These are phyloP conservation scores for Prunus mongolica DNA, from an alignment of 306 rosid species.

Conservation along the genomic window DNA sequence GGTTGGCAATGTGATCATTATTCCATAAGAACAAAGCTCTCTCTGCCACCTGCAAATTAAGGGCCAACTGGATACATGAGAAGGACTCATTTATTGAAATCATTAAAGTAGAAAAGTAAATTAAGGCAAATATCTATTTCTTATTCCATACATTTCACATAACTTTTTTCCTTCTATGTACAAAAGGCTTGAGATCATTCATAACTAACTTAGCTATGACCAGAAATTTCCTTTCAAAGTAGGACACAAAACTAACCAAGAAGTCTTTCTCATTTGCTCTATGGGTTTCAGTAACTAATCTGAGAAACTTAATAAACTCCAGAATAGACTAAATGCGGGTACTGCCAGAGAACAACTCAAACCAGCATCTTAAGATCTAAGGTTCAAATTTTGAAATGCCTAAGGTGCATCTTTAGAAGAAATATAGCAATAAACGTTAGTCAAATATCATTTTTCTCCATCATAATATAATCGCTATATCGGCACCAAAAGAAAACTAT, in stretches of 20 bases:
- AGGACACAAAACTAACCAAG: neutral
- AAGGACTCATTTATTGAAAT: neutral
- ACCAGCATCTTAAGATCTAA: neutral
- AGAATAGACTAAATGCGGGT: neutral
- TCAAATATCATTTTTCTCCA: neutral
- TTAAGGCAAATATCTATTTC: neutral
- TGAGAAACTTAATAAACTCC: neutral
- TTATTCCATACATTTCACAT: neutral
- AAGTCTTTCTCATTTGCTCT: neutral
- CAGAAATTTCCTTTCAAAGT: neutral
- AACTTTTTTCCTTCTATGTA: neutral
- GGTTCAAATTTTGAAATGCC: neutral
- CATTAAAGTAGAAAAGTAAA: neutral
- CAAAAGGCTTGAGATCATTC: neutral
- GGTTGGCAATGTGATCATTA: conserved; percentile 72
- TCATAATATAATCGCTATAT: neutral
- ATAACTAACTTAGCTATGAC: neutral
- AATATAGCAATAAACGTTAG: neutral
- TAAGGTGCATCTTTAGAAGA: neutral
- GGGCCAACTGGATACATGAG: neutral
- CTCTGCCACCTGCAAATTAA: conserved; percentile 81
- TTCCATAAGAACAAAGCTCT: conserved; percentile 97
- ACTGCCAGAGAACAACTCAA: neutral
- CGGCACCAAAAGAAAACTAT: neutral
- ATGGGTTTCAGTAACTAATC: neutral